Evolutionary conservation across 352 stramenopile genomes (phyloP).

Genomic region (Phytophthora ohioensis): DNA sequence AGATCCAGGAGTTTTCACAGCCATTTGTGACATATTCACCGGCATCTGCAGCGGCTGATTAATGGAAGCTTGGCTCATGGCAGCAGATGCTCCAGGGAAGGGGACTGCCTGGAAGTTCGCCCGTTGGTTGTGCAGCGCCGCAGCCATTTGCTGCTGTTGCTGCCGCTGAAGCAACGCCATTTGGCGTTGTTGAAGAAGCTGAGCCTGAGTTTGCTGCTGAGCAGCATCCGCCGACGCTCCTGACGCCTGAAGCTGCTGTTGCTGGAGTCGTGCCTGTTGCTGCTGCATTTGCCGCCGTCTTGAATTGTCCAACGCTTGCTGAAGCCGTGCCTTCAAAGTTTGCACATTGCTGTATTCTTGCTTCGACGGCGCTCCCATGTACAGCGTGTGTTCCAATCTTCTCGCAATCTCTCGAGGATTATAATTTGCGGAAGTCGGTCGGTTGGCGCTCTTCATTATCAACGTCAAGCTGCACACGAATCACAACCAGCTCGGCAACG

Average conservation of each 20-base stretch:
- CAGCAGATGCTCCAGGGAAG: conserved; percentile 50
- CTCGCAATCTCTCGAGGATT: conserved; percentile 89
- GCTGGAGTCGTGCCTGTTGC: conserved; percentile 49
- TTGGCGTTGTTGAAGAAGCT: conserved; percentile 68
- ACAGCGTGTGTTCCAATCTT: conserved; percentile 86
- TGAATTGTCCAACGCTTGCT: conserved; percentile 89
- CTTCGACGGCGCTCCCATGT: conserved; percentile 85
- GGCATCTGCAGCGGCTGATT: conserved; percentile 73
- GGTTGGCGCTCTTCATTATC: conserved; percentile 92
- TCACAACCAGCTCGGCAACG: conserved; percentile 15
- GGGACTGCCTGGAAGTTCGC: conserved; percentile 72
- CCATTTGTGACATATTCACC: conserved; percentile 54
- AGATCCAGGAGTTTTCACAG: conserved; percentile 29
- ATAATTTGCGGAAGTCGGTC: conserved; percentile 88
- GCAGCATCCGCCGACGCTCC: conserved; percentile 47
- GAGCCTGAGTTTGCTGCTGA: conserved; percentile 57
- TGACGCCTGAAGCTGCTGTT: conserved; percentile 51
- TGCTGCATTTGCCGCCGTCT: conserved; percentile 82
- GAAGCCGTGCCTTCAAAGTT: conserved; percentile 82
- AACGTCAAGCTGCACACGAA: conserved; percentile 74
- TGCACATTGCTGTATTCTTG: conserved; percentile 91
- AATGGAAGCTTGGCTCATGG: conserved; percentile 42
- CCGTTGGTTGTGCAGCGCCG: conserved; percentile 73
- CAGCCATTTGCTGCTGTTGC: conserved; percentile 81
- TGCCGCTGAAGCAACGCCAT: conserved; percentile 68